Base-by-base conservation (phyloP, 768 basidiomycete genomes). In the Scleroderma bovista region DNA sequence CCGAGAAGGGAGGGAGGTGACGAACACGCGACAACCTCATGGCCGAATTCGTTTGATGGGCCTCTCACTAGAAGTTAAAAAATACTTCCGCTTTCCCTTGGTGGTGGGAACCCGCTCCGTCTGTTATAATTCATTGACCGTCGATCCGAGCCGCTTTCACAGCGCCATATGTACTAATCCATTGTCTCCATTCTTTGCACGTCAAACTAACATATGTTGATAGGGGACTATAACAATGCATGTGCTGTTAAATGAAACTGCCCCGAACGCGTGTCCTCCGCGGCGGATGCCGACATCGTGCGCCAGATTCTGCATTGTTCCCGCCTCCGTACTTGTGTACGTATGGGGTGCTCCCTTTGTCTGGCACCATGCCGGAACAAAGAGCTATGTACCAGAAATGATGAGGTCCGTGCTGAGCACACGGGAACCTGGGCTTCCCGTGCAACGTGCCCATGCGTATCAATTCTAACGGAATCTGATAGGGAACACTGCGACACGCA, bases 21-120 rank as follows among this genome's bases (percentile, higher is more conserved):
- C 12, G 34, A 36, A 54, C 67, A 69, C 55, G 63, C 59, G 59
- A 53, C 23, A 36, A 9, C 67, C 67, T 65, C 67, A 56, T 65
- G 67, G 38, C 26, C 26, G 13, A 39, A n/a, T 44, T 23, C 32
- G 23, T 49, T 57, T 55, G 46, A 47, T 56, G 5, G 54, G 44
- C 24, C 34, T 24, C 51, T 60, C 48, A 39, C 49, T 39, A 46
- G 57, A n/a, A 32, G 38, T 23, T 33, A 48, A 33, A 52, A 19
- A n/a, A 46, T 50, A 22, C 41, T 26, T 43, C 41, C 41, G 41
- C 26, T 29, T 9, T 29, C 26, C 26, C 26, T 29, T 29, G 5
- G 26, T 17, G 15, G 41, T 43, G 23, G 11, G 23, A 42, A 26
- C 23, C 12, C 23, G 5, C 22, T 26, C 26, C 26, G 9, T 17